Conservation (phyloP, 2,329 filamentous ascomycete genomes). For the Xylaria sp. region DNA sequence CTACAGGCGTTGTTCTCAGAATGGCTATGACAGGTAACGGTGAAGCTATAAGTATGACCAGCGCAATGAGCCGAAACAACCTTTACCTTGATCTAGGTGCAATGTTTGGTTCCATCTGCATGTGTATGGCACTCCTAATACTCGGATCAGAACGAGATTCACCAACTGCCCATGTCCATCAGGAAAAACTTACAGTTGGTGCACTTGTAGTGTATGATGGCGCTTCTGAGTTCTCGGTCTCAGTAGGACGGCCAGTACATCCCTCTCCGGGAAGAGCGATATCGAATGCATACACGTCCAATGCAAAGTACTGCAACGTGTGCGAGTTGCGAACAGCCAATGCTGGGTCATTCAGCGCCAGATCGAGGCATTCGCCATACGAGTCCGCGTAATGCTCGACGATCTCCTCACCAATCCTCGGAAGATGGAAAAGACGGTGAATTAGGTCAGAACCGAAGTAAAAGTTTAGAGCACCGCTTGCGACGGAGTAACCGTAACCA, state of each 20-base stretch:
- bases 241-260: constrained; percentile 1
- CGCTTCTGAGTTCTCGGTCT: not conserved
- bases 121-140: constrained; percentile 1
- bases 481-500: constrained; percentile 1
- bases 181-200: not conserved
- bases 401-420: not conserved
- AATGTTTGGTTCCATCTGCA: constrained; percentile 2
- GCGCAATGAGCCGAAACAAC: too few relatives aligned
- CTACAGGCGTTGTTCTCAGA: too few relatives aligned
- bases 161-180: not conserved
- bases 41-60: too few relatives aligned
- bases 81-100: not conserved
- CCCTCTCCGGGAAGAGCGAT: not conserved
- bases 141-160: not conserved
- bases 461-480: not conserved
- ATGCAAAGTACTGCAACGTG: not conserved
- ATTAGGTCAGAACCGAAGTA: constrained; percentile 1
- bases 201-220: not conserved
- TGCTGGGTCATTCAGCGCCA: not conserved
- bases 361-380: not conserved
- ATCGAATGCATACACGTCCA: constrained; percentile 1
- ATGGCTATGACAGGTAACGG: too few relatives aligned
- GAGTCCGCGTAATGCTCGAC: constrained; percentile 6
- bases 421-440: constrained; percentile 1
- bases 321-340: constrained; percentile 1